Conservation (phyloP, 345 rosid species). For the Salix viminalis region DNA sequence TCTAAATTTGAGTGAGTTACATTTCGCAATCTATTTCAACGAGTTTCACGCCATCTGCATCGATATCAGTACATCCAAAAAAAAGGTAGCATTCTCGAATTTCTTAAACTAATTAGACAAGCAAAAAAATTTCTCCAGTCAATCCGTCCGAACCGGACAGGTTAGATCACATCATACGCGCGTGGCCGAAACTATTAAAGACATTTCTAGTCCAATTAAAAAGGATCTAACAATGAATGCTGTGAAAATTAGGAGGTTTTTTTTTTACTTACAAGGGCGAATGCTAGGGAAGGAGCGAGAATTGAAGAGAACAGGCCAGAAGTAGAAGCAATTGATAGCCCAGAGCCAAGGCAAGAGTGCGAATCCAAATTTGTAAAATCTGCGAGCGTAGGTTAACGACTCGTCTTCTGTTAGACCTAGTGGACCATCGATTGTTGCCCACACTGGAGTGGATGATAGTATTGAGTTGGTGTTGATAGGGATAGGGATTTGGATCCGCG, state of each 20-base stretch:
- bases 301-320: constrained; percentile 96
- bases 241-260: neutral
- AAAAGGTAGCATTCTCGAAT: too few relatives aligned
- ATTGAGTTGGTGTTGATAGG: constrained; percentile 26
- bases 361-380: constrained; percentile 83
- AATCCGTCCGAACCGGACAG: too few relatives aligned
- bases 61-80: too few relatives aligned
- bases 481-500: constrained; percentile 22
- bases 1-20: too few relatives aligned
- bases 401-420: constrained; percentile 84
- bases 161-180: too few relatives aligned
- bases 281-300: constrained; percentile 72
- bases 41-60: too few relatives aligned
- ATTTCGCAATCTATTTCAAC: too few relatives aligned
- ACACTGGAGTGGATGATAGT: constrained; percentile 47
- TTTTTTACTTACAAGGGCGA: constrained; percentile 50
- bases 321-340: constrained; percentile 97
- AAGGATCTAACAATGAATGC: too few relatives aligned
- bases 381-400: constrained; percentile 71
- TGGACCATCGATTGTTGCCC: constrained; percentile 92
- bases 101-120: too few relatives aligned
- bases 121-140: too few relatives aligned
- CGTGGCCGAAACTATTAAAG: neutral
- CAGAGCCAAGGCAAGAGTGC: constrained; percentile 89
- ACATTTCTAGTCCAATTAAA: neutral